A percentile compares a stretch with the other conserved stretches of the same genome.
phyloP scores from a whole-genome alignment of 768 basidiomycete species.

The Leccinum pellstonianum region DNA sequence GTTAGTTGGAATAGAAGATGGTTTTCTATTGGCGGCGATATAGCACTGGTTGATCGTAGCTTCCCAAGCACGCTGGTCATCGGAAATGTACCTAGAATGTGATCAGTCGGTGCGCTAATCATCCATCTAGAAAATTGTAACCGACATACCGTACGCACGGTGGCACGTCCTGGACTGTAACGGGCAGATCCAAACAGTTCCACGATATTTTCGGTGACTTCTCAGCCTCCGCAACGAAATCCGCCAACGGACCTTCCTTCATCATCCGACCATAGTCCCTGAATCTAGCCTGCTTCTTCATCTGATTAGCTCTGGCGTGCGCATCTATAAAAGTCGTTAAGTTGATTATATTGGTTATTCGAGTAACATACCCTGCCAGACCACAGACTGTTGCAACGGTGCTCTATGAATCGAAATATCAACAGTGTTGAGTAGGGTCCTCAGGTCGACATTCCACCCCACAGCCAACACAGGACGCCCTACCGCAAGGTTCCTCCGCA shows the following conservation, averaged over 20 bases:
- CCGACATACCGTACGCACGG: neutral
- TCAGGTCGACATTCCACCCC: too few species aligned
- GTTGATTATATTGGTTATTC: too few species aligned
- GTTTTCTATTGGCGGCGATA: neutral
- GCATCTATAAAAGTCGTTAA: too few species aligned
- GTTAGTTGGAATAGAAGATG: neutral
- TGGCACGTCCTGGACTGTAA: neutral
- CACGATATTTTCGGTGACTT: neutral
- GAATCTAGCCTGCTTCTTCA: too few species aligned
- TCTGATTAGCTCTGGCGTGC: too few species aligned
- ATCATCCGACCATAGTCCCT: neutral
- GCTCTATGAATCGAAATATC: neutral
- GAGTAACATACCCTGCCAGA: neutral
- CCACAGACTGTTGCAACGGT: neutral
- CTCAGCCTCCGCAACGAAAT: too few species aligned
- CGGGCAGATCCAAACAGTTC: neutral
- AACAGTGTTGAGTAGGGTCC: too few species aligned
- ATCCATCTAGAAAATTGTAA: neutral
- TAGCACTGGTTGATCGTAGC: neutral
- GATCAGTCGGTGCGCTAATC: too few species aligned
- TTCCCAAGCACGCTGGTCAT: neutral
- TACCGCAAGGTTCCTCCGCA: too few species aligned
- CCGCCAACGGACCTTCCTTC: too few species aligned
- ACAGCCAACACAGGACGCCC: too few species aligned
- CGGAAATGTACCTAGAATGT: neutral